Base-by-base conservation (phyloP, 495 filamentous ascomycete genomes). In the Saxophila tyrrhenica region DNA sequence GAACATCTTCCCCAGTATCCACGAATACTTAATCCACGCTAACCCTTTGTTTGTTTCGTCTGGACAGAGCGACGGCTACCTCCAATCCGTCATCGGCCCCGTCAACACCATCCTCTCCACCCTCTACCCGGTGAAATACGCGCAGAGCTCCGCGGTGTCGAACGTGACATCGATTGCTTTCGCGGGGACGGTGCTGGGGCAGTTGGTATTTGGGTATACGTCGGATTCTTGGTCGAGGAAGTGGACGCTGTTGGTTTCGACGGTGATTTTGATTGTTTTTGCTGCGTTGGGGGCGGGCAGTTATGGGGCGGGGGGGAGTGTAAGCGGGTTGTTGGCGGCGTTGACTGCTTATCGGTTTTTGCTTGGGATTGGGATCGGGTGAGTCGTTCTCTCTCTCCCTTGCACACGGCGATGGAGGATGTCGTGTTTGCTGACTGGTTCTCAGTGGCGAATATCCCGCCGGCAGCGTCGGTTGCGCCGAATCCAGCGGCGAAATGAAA, bases 21-120 rank as follows among this genome's bases (percentile, higher is more conserved):
- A n/a, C n/a, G n/a, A n/a, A n/a, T n/a, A n/a, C n/a, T n/a, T n/a
- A n/a, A n/a, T n/a, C n/a, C n/a, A n/a, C n/a, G n/a, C n/a, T n/a
- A n/a, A n/a, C n/a, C n/a, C n/a, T n/a, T n/a, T n/a, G n/a, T n/a
- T n/a, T n/a, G n/a, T n/a, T n/a, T n/a, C n/a, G n/a, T n/a, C n/a
- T n/a, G n/a, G n/a, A n/a, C n/a, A n/a, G n/a, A n/a, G n/a, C 17
- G 89, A 95, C 66, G 89, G 89, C 13, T 95, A 94, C 66, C 76
- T 94, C 64, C 91, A 94, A 72, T 84, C 82, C 52, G 85, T 82
- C 60, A 94, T 94, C 64, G 87, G 89, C 9, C 81, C 81, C 24
- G 85, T 89, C 52, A 81, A 79, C 63, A 91, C 86, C 21, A 82
- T 87, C 50, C 76, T 90, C 19, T 61, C 58, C 7, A 63, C 54